phyloP scores from a whole-genome alignment of 2,329 filamentous ascomycete species.

The Penicillium sp. region DNA sequence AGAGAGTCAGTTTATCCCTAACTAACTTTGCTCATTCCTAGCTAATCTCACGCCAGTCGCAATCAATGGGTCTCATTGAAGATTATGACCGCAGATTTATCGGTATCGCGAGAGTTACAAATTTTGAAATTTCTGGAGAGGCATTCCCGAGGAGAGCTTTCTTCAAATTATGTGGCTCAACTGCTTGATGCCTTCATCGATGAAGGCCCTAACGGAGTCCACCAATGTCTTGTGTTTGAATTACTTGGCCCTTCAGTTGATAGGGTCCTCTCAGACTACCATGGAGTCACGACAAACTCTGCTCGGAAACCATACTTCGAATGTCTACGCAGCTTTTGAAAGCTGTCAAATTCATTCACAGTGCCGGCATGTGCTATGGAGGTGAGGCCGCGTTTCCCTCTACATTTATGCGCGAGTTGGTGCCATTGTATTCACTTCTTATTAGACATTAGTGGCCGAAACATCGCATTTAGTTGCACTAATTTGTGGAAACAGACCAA shows the following conservation, averaged over 20 bases:
- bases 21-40: constrained; percentile 9
- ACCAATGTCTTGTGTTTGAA: constrained; percentile 41
- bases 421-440: constrained; percentile 10
- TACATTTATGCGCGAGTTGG: background rate
- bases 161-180: constrained; percentile 31
- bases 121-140: constrained; percentile 20
- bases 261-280: constrained; percentile 28
- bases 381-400: constrained; percentile 24
- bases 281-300: constrained; percentile 23
- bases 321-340: constrained; percentile 34
- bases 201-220: constrained; percentile 39
- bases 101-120: constrained; percentile 23
- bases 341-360: constrained; percentile 33
- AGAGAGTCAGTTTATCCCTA: constrained; percentile 25
- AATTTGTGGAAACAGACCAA: constrained; percentile 17
- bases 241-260: constrained; percentile 36
- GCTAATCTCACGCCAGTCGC: constrained; percentile 18
- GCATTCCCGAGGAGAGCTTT: constrained; percentile 14
- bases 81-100: constrained; percentile 32
- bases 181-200: constrained; percentile 37
- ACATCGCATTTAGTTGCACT: constrained; percentile 31
- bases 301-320: constrained; percentile 27
- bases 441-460: constrained; percentile 33
- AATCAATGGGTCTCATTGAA: constrained; percentile 39
- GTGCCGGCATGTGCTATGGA: constrained; percentile 34